Evolutionary conservation across 208 protist species (phyloP), one percentile per base, ranked within the genome.

Genomic region (Trypanosoma cruzi): DNA sequence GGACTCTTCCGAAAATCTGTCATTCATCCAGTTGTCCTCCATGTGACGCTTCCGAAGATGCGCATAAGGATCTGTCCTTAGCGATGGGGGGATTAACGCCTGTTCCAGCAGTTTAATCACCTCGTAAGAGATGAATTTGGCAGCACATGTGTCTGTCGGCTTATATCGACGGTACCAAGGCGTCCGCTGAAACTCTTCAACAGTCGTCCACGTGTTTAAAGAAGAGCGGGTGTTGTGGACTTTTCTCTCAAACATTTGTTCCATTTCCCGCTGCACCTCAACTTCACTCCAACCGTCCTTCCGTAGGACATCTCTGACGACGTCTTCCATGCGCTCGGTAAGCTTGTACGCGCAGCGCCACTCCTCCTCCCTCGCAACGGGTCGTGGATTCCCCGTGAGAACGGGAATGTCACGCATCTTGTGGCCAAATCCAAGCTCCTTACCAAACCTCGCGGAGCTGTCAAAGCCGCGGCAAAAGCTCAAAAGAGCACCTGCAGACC

Each of bases 1-100:
- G 4, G 81, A 73, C 60, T 94, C 83, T 66, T 96, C 91, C 0
- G 86, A 93, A 64, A 92, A 96, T 65, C 80, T 82, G 64, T 96
- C 88, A 67, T 96, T 92, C 85, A 96, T 92, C 86, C 88, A 96
- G 72, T 90, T 94, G 71, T 94, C 88, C 64, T 96, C 88, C 84
- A 94, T 92, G 67, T 96, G 91, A 14, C 88, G 86, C 75, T 93
- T 96, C 57, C 91, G 81, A 48, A 96, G 72, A 68, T 96, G 91
- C 14, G 91, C 78, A 67, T 96, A 96, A 7, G 91, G 88, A 72
- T 96, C 91, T 6, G 48, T 50, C 42, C 91, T 77, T 28, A 94
- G 73, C 4, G 88, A 94, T 0, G 91, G 91, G 13, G 91, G 88
- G 53, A 96, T 94, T 24, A 96, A 73, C 16, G 80, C 81, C 24